Evolutionary conservation across 805 yeast genomes (phyloP), one percentile per base, ranked within the genome.

Genomic region (Ogataea polymorpha): DNA sequence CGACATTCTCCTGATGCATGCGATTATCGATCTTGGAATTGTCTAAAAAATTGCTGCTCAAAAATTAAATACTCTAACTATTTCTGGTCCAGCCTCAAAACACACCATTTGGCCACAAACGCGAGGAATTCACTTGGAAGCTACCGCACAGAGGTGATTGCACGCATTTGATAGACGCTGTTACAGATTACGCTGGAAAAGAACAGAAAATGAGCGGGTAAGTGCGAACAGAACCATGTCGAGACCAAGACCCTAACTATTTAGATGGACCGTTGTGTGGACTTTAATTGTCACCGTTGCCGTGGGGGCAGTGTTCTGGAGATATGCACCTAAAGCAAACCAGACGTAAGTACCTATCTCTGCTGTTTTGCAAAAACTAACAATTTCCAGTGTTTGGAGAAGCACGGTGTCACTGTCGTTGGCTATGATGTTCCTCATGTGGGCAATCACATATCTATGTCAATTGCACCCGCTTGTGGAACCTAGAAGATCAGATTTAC

Each of bases 401-500:
- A 79, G 85, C 50, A 80, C 87, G 16, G 90, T 32, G 80, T 80
- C 64, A 72, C 74, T 70, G 75, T 80, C 64, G 67, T 75, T 53
- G 82, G 84, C 67, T 70, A 83, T 63, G 66, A 83, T 48, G 71
- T 84, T 24, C 74, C 74, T 62, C 72, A 82, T 59, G 79, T 78
- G 48, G 70, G 97, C 96, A 23, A 81, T 89, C 56, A 89, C 97
- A 6, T 89, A 88, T 59, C 70, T 89, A 50, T 74, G 80, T 43
- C 97, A 90, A 62, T 70, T 90, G 44, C 96, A 90, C 65, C 97
- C 97, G 6, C 71, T 90, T 56, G 95, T 87, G 44, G 88, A 79
- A 31, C 97, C 97, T 30, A 85, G 84, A 62, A 79, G 97, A 55
- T 79, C 95, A 1, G 96, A 90, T 58, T 67, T 89, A 61, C 81